A percentile compares a stretch with the other conserved stretches of the same genome.
phyloP scores from a whole-genome alignment of 2,329 filamentous ascomycete genomes.

The Domatiomyces catenatus region DNA sequence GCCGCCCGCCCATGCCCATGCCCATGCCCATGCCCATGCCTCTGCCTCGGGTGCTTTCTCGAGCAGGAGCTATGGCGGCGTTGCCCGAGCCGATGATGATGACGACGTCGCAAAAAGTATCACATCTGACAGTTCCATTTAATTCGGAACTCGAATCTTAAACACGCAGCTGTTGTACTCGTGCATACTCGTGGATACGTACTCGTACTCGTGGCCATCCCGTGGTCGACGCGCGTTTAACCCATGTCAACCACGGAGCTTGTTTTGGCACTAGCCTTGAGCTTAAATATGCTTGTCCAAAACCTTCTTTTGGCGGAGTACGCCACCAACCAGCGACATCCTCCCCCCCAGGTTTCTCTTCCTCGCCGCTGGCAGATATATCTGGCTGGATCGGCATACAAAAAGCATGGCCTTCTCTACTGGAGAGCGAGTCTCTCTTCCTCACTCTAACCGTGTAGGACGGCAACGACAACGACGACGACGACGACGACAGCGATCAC shows the following conservation, averaged over 20 bases:
- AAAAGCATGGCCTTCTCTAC: not conserved
- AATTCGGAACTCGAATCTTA: not conserved
- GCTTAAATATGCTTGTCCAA: not conserved
- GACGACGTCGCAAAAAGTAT: constrained; percentile 17
- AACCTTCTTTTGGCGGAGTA: not conserved
- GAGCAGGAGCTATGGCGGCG: constrained; percentile 44
- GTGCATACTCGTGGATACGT: no score
- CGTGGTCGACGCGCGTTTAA: no score
- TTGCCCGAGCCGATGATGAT: constrained; percentile 49
- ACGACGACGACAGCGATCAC: not conserved
- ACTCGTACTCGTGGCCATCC: no score
- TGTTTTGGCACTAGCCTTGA: not conserved
- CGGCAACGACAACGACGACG: not conserved
- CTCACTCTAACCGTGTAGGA: not conserved
- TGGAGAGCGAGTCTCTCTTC: no score
- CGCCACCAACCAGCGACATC: not conserved
- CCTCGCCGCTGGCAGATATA: not conserved
- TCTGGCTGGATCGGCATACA: not conserved
- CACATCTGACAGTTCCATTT: not conserved
- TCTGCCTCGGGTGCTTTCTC: constrained; percentile 44
- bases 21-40: no score
- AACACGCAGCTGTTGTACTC: no score
- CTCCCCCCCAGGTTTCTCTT: not conserved
- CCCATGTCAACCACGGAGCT: no score
- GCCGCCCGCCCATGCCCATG: constrained; percentile 48